Base-by-base conservation (phyloP, 2,329 filamentous ascomycete genomes). In the Penicillium sp. region DNA sequence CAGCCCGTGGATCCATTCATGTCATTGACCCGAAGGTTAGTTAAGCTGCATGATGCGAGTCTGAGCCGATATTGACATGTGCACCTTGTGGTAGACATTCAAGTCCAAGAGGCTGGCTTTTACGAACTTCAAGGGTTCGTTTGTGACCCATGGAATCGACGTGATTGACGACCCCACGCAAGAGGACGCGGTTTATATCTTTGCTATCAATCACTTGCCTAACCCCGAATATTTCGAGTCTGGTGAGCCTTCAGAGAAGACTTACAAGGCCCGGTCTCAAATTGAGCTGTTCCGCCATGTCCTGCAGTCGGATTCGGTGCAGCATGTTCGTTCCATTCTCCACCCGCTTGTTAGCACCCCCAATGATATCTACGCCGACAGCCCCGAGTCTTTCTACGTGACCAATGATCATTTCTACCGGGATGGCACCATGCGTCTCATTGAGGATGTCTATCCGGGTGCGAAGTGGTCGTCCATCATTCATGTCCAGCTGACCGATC, bases 141-240 rank as follows among this genome's bases (percentile, higher is more conserved):
- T 87, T 50, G 65, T 82, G 6, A 85, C 85, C 0, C 85, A 88
- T 60, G 85, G 85, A 1, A 84, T 88, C 59, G 84, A 85, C 57
- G 75, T 88, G 7, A 77, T 85, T n/a, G 68, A 75, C 3, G 83
- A 86, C 59, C 79, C 78, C 0, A 64, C 77, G 2, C 64, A 64
- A 2, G 35, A 70, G 10, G 66, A 75, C 23, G 67, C 81, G 0
- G 80, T 88, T 6, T 88, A 85, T 62, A 82, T 88, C 46, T 84
- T 84, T 53, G 85, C 82, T 0, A 69, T 88, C 50, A 88, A 88
- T 61, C 86, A 88, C 54, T 62, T 82, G 1, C 81, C 84, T 0
- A 81, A 85, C 55, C 75, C 76, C 0, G 74, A 75, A 0, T 78
- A 76, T 23, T 66, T 69, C 19, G 53, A 55, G 9, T 47, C 50